Conservation (phyloP, 805 yeast species). For the Wickerhamomyces ciferrii region DNA sequence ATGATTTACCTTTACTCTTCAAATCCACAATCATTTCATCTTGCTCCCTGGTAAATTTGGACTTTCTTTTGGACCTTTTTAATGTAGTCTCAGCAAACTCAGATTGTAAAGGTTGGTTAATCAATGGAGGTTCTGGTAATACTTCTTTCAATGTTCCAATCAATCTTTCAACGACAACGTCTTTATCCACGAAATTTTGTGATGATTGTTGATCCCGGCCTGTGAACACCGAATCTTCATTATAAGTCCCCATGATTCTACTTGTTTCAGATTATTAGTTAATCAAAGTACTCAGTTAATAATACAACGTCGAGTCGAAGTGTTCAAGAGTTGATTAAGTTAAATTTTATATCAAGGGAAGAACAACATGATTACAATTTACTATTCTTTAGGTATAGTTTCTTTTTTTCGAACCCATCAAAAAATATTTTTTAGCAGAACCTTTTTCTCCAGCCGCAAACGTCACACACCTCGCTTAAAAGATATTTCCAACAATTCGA, state of each 20-base stretch:
- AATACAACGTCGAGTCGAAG: too few relatives aligned
- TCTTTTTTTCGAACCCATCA: not conserved
- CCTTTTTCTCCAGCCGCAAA: not conserved
- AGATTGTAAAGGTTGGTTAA: conserved; percentile 29
- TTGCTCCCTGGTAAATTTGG: conserved; percentile 67
- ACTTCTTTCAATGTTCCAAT: conserved; percentile 8
- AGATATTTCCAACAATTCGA: too few relatives aligned
- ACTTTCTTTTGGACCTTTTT: conserved; percentile 51
- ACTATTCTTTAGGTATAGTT: not conserved
- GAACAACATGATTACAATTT: too few relatives aligned
- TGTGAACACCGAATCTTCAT: not conserved
- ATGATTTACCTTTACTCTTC: conserved; percentile 57
- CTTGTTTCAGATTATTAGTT: not conserved
- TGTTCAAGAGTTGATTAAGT: too few relatives aligned
- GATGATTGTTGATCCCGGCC: not conserved
- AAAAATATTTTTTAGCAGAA: not conserved
- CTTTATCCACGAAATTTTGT: not conserved
- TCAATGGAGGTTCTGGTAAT: conserved; percentile 15
- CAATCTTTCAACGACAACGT: conserved; percentile 1
- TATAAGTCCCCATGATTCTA: not conserved
- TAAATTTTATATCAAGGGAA: too few relatives aligned
- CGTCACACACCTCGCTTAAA: too few relatives aligned
- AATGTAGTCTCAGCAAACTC: conserved; percentile 36
- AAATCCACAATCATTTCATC: conserved; percentile 58
- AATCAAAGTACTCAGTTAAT: too few relatives aligned